Conservation (phyloP, 2,329 filamentous ascomycete genomes). For the Xylariomycetidae sp. region DNA sequence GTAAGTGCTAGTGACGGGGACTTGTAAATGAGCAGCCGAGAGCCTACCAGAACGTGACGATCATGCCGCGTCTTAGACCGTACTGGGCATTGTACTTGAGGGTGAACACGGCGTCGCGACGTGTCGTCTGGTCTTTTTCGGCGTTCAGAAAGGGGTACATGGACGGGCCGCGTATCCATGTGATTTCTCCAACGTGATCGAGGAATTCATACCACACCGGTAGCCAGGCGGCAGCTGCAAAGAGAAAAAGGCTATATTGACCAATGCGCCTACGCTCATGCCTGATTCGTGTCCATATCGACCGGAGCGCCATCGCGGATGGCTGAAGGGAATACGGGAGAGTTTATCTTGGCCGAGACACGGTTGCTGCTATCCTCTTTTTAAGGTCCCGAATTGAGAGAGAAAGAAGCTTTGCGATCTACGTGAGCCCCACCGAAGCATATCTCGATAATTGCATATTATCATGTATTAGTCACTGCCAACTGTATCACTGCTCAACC, state of each 20-base stretch:
- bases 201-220: conserved; percentile 60
- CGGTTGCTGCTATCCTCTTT: no score
- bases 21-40: conserved; percentile 3
- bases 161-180: conserved; percentile 55
- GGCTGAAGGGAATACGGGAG: conserved; percentile 4
- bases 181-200: conserved; percentile 54
- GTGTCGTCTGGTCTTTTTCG: conserved; percentile 52
- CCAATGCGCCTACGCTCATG: conserved; percentile 16
- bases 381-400: no score
- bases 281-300: conserved; percentile 31
- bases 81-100: conserved; percentile 55
- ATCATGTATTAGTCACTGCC: no score
- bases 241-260: conserved; percentile 40
- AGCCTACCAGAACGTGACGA: conserved; percentile 64
- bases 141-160: conserved; percentile 78
- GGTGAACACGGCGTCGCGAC: conserved; percentile 53
- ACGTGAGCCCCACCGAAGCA: no score
- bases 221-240: conserved; percentile 56
- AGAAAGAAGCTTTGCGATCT: no score
- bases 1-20: not conserved
- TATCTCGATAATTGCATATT: no score
- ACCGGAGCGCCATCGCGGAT: conserved; percentile 29
- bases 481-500: no score
- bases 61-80: conserved; percentile 64
- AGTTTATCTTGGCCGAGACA: no score